Evolutionary conservation across 306 rosid species (phyloP).

Genomic region (Gillenia trifoliata): DNA sequence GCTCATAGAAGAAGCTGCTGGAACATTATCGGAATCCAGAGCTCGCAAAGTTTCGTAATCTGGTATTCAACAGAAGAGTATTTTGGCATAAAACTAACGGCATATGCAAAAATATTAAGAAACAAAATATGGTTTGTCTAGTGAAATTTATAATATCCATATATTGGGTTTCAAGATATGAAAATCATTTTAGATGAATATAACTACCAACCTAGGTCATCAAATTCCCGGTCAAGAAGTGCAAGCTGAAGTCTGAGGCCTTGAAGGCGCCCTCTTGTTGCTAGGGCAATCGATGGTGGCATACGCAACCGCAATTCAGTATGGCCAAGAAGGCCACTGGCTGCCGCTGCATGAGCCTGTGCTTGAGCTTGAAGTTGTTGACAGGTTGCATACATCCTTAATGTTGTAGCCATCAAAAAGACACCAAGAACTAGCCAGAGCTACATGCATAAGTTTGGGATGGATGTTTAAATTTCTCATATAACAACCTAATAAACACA

Average conservation of each 20-base stretch:
- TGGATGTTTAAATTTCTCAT: neutral
- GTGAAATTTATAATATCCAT: neutral
- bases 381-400: slow-evolving; percentile 97
- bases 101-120: neutral
- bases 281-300: slow-evolving; percentile 88
- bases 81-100: neutral
- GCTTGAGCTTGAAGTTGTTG: slow-evolving; percentile 98
- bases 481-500: neutral
- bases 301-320: slow-evolving; percentile 81
- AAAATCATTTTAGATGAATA: neutral
- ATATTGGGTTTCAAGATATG: neutral
- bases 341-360: slow-evolving; percentile 86
- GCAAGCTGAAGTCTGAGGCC: slow-evolving; percentile 99
- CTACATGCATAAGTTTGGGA: slow-evolving; percentile 30
- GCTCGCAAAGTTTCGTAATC: slow-evolving; percentile 89
- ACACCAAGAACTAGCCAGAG: slow-evolving; percentile 98
- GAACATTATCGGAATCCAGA: slow-evolving; percentile 73
- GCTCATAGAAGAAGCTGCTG: slow-evolving; percentile 71
- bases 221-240: slow-evolving; percentile 96
- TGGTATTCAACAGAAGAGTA: slow-evolving; percentile 18
- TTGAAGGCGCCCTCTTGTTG: slow-evolving; percentile 85
- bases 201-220: slow-evolving; percentile 64
- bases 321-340: slow-evolving; percentile 85
- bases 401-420: slow-evolving; percentile 90
- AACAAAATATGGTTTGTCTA: neutral